Evolutionary conservation across 345 rosid species (phyloP).

Genomic region (Anastatica hierochuntica): DNA sequence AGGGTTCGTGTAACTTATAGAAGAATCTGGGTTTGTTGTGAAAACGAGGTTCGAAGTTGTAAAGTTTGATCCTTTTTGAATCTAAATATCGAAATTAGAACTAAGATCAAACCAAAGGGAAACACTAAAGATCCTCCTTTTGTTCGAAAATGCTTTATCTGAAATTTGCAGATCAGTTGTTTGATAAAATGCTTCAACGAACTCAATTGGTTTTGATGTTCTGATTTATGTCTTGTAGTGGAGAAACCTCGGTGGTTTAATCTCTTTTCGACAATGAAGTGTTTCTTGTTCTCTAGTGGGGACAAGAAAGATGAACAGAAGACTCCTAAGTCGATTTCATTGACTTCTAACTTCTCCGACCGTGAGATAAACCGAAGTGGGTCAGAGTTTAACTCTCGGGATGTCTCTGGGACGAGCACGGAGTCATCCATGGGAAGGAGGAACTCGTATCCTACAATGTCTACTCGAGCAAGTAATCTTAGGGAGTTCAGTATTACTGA

Average conservation of each 20-base stretch:
- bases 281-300: conserved; percentile 46
- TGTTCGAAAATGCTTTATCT: too few species aligned
- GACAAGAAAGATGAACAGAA: conserved; percentile 47
- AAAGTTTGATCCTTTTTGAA: background rate
- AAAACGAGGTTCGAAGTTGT: too few species aligned
- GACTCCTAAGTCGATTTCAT: conserved; percentile 35
- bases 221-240: conserved; percentile 19
- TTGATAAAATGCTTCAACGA: conserved; percentile 9
- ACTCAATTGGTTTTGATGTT: background rate
- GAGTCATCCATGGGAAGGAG: conserved; percentile 61
- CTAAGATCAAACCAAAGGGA: too few species aligned
- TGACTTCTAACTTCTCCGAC: conserved; percentile 33
- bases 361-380: conserved; percentile 39
- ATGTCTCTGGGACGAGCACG: conserved; percentile 41
- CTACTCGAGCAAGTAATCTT: conserved; percentile 50
- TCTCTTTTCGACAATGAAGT: conserved; percentile 47
- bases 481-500: conserved; percentile 67
- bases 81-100: too few species aligned
- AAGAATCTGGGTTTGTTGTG: too few species aligned
- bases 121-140: too few species aligned
- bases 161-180: conserved; percentile 1
- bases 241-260: conserved; percentile 10
- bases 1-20: too few species aligned
- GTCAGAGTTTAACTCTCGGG: conserved; percentile 53
- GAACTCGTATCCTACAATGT: conserved; percentile 35